Base-by-base conservation (phyloP, 352 stramenopile species). In the Phytophthora vignae region DNA sequence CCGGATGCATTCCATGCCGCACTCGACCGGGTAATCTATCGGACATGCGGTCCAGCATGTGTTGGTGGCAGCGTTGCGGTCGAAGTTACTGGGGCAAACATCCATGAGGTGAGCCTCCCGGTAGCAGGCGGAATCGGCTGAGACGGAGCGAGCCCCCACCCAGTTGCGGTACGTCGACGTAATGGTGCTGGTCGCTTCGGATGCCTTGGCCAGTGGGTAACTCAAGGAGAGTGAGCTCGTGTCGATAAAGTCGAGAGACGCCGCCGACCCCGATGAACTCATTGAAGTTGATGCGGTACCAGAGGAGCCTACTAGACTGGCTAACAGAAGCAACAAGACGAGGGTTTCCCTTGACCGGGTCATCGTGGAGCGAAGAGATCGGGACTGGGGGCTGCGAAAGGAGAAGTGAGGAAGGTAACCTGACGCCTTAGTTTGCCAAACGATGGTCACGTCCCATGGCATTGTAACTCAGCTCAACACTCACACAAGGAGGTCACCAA, bases 41-140 rank as follows among this genome's bases (percentile, higher is more conserved):
- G 36, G 36, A 17, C 36, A 44, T 17, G 17, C 6, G 12, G 36
- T 48, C 56, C 55, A 70, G 54, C 22, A 42, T 46, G 22, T 44
- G 5, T 44, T 44, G 12, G 36, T n/a, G 36, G 12, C 12, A 6
- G 12, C 36, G 36, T 44, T 14, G 36, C 36, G 36, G 36, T 44
- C 36, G 15, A 44, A 44, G 36, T 44, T 44, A 12, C 15, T 17
- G 36, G 36, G 36, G 36, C 12, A n/a, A 12, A 17, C 15, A 12
- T 44, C 36, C 36, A 44, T 44, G 36, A 44, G 17, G 15, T 44
- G 36, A 44, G 36, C 12, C 6, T 44, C 36, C 5, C 36, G 36
- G 36, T 44, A 44, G 36, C 36, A 44, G 15, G 36, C 36, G 36
- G 36, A 14, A 17, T 44, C 36, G 12, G 36, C 12, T 3, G 36